Evolutionary conservation across 345 rosid species (phyloP), one percentile per base, ranked within the genome.

Genomic region (Pistacia vera): DNA sequence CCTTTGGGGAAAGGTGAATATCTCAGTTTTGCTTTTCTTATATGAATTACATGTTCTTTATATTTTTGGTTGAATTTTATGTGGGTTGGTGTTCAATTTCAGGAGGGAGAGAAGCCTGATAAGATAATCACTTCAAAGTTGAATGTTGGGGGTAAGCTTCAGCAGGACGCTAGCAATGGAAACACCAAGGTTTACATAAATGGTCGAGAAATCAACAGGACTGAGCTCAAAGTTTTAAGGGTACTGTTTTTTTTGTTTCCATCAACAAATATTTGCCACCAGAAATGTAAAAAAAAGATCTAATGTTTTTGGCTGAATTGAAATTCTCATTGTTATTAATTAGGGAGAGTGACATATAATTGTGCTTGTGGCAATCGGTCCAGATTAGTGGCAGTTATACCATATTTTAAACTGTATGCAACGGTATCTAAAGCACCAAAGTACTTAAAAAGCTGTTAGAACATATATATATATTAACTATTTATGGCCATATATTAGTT

Each of bases 81-180:
- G 13, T 38, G 57, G 57, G 28, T 0, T 44, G 16, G 35, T 63
- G n/a, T 63, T 64, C 25, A 63, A 67, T 81, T 69, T 62, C 86
- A 90, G 94, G 94, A 88, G 71, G 88, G 90, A 71, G 92, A 88
- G 76, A 90, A 88, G 70, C 94, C 94, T 11, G 87, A 88, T 70
- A 83, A 80, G 46, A 88, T 86, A 52, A 86, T 90, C 61, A 90
- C 81, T 75, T 85, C 94, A 2, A 88, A 90, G 41, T 68, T 90
- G 73, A 90, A 84, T 41, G 74, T 86, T 58, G 86, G 88, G 22
- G 87, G 87, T 48, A 88, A 86, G 86, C 86, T 90, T 65, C 75
- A 49, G 59, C 46, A 28, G 16, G 82, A 86, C 70, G 90, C 94
- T 2, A 88, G 94, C 79, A 81, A 86, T 73, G 94, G 92, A 16